Percentiles rank a stretch among this genome's conserved stretches.
Evolutionary conservation across 805 yeast species (phyloP).

Genomic region (Schizosaccharomyces pombe): DNA sequence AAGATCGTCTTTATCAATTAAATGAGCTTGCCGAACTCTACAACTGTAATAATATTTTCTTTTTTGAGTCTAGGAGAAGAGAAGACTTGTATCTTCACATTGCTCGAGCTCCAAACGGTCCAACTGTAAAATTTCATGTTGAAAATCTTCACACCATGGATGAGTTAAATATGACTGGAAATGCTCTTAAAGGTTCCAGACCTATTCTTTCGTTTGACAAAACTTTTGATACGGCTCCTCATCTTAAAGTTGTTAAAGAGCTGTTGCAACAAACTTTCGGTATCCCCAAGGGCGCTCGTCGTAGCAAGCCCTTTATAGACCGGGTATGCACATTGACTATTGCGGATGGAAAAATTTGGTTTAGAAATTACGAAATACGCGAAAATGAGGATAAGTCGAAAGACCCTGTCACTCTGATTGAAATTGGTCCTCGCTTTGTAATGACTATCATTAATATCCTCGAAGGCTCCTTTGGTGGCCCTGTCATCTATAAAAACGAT

Average conservation of each 20-base stretch:
- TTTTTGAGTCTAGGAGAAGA: conserved; percentile 90
- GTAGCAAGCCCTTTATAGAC: conserved; percentile 81
- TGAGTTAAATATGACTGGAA: conserved; percentile 88
- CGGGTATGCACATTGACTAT: conserved; percentile 84
- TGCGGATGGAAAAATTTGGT: conserved; percentile 86
- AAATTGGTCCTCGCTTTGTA: conserved; percentile 91
- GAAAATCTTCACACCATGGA: conserved; percentile 90
- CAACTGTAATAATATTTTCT: conserved; percentile 86
- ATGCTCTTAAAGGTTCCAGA: conserved; percentile 83
- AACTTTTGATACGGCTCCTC: conserved; percentile 46
- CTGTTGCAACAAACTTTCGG: conserved; percentile 66
- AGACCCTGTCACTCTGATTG: conserved; percentile 40
- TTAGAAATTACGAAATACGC: conserved; percentile 76
- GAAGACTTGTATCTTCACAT: conserved; percentile 86
- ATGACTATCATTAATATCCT: conserved; percentile 72
- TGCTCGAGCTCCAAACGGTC: conserved; percentile 93
- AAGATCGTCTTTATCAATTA: conserved; percentile 64
- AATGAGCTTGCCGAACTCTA: conserved; percentile 91
- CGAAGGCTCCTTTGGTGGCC: conserved; percentile 95
- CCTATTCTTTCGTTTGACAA: conserved; percentile 78
- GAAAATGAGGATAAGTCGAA: conserved; percentile 35
- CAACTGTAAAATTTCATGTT: conserved; percentile 77
- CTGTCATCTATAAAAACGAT: conserved; percentile 89
- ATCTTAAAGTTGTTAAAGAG: conserved; percentile 58
- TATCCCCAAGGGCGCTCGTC: conserved; percentile 84